A percentile compares a stretch with the other conserved stretches of the same genome.
These are phyloP conservation scores for Glycine tomentella DNA, from an alignment of 306 rosid species.

Conservation along the genomic window DNA sequence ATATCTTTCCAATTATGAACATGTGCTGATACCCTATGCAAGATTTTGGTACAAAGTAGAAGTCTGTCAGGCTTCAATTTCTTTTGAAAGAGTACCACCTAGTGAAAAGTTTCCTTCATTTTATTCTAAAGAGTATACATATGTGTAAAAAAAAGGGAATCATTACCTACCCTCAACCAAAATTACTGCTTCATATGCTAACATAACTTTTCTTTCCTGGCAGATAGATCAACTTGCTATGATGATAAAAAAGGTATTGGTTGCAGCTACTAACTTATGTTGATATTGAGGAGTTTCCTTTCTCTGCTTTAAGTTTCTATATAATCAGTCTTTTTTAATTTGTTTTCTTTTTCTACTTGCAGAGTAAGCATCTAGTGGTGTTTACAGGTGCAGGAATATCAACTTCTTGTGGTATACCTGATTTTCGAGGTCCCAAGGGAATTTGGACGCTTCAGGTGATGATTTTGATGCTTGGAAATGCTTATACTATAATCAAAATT, in stretches of 20 bases:
- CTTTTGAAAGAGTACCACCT: neutral
- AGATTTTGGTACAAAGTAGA: no score
- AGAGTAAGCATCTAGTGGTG: constrained; percentile 98
- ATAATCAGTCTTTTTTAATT: constrained; percentile 24
- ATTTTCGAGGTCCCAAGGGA: constrained; percentile 57
- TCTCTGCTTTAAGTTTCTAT: constrained; percentile 35
- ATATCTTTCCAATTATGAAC: no score
- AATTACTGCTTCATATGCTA: constrained; percentile 39
- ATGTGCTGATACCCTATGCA: no score
- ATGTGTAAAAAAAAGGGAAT: neutral
- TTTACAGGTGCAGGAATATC: constrained; percentile 99
- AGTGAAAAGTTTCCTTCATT: constrained; percentile 37
- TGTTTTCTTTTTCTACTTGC: constrained; percentile 56
- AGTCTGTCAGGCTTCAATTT: no score
- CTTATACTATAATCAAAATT: no score
- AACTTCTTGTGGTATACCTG: constrained; percentile 98
- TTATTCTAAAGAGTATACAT: neutral
- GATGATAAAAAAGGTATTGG: constrained; percentile 75
- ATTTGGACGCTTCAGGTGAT: no score
- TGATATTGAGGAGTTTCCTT: constrained; percentile 26
- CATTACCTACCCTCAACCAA: neutral
- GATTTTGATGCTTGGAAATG: no score
- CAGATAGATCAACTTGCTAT: constrained; percentile 82
- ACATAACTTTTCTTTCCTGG: constrained; percentile 43
- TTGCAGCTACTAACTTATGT: constrained; percentile 43